phyloP scores from a whole-genome alignment of 2,329 filamentous ascomycete species.

The Tolypocladium sp. region DNA sequence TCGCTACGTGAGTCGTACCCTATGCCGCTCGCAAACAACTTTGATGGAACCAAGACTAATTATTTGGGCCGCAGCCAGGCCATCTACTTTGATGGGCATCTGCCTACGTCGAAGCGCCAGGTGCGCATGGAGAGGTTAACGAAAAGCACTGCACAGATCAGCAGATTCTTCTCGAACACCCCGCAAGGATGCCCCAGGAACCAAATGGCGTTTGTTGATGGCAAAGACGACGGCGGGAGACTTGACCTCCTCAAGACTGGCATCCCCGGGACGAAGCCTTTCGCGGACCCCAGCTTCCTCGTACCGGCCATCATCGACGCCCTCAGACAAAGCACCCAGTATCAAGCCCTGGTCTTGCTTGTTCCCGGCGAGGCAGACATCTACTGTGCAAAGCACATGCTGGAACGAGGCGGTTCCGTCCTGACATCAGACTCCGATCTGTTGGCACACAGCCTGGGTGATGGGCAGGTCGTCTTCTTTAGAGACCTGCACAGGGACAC shows the following conservation, averaged over 20 bases:
- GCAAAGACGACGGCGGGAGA: neutral
- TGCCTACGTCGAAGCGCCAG: slow-evolving; percentile 58
- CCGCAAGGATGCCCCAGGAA: slow-evolving; percentile 13
- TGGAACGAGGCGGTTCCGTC: slow-evolving; percentile 43
- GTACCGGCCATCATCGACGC: slow-evolving; percentile 70
- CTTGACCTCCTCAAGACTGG: slow-evolving; percentile 15
- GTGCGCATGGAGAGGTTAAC: slow-evolving; percentile 54
- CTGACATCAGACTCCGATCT: slow-evolving; percentile 86
- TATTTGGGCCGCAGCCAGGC: slow-evolving; percentile 27
- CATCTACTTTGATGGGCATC: slow-evolving; percentile 79
- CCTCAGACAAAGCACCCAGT: slow-evolving; percentile 37
- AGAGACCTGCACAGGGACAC: slow-evolving; percentile 44
- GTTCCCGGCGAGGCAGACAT: slow-evolving; percentile 80
- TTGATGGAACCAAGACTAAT: neutral
- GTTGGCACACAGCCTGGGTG: slow-evolving; percentile 61
- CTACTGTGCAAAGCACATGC: slow-evolving; percentile 65
- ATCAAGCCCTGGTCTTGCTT: slow-evolving; percentile 38
- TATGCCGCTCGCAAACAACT: neutral
- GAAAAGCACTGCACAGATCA: slow-evolving; percentile 45
- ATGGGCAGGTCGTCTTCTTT: slow-evolving; percentile 59
- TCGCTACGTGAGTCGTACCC: slow-evolving; percentile 47
- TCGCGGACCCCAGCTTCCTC: slow-evolving; percentile 56
- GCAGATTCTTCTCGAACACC: slow-evolving; percentile 30
- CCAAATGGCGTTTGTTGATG: slow-evolving; percentile 8
- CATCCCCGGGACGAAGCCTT: slow-evolving; percentile 18